Conservation (phyloP, 116 monocot genomes). For the Posidonia oceanica region DNA sequence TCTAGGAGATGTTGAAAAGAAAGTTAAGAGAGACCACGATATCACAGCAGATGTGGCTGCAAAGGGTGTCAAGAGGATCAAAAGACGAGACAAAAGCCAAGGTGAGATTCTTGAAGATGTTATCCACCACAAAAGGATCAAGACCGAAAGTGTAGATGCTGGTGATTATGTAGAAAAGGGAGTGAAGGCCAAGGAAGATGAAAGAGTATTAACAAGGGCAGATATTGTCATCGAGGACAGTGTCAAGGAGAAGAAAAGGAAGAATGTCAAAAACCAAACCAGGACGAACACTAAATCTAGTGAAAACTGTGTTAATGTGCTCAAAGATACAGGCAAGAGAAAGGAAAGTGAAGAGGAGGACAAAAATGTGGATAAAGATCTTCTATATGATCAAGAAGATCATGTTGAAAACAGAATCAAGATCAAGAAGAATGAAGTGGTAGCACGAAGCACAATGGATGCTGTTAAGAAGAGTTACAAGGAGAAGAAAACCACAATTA, state of each 20-base stretch:
- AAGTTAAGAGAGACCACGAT: neutral
- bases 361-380: no score
- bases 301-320: no score
- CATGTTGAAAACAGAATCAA: neutral
- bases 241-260: no score
- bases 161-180: neutral
- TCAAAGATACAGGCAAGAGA: no score
- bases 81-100: neutral
- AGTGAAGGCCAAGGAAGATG: neutral
- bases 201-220: no score
- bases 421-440: neutral
- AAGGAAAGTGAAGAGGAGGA: no score
- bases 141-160: neutral
- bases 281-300: neutral
- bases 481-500: neutral
- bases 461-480: neutral
- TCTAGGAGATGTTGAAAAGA: neutral
- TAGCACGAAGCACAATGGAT: neutral
- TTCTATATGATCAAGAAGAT: neutral
- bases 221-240: no score
- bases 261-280: neutral
- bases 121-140: neutral
- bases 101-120: neutral
- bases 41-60: neutral
- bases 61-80: neutral